Conservation (phyloP, 257 asterid genomes). For the Cinchona pubescens region DNA sequence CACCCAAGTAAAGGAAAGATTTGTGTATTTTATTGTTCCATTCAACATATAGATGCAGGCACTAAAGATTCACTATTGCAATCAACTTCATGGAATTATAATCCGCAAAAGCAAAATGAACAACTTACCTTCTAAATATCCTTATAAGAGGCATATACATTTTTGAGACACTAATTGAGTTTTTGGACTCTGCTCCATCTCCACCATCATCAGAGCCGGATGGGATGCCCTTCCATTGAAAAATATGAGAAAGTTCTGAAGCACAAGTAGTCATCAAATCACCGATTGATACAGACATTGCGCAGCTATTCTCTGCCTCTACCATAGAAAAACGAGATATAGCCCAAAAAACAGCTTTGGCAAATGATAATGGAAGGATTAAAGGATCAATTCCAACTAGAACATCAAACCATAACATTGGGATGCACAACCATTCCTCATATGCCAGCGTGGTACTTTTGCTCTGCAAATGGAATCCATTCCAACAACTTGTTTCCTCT, state of each 20-base stretch:
- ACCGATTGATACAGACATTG: conserved; percentile 51
- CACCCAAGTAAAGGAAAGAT: conserved; percentile 14
- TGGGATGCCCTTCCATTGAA: conserved; percentile 91
- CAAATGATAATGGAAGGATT: conserved; percentile 69
- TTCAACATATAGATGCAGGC: conserved; percentile 11
- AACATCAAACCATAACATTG: conserved; percentile 96
- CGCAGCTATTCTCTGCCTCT: conserved; percentile 52
- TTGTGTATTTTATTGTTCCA: conserved; percentile 13
- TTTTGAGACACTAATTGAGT: conserved; percentile 69
- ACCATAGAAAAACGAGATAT: conserved; percentile 75
- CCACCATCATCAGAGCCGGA: conserved; percentile 94
- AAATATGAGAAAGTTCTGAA: conserved; percentile 68
- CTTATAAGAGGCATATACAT: conserved; percentile 73
- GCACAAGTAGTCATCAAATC: conserved; percentile 66
- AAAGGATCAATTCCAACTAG: conserved; percentile 75
- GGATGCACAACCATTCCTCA: conserved; percentile 92
- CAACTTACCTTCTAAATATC: conserved; percentile 79
- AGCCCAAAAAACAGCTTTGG: conserved; percentile 91
- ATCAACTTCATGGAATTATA: conserved; percentile 18
- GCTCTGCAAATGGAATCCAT: conserved; percentile 63
- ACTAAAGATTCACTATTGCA: conserved; percentile 8
- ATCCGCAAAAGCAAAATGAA: conserved; percentile 20
- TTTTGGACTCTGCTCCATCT: conserved; percentile 64
- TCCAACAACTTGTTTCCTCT: conserved; percentile 78
- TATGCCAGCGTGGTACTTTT: conserved; percentile 55